phyloP scores from a whole-genome alignment of 2,329 filamentous ascomycete genomes.

The Falciphora oryzae region DNA sequence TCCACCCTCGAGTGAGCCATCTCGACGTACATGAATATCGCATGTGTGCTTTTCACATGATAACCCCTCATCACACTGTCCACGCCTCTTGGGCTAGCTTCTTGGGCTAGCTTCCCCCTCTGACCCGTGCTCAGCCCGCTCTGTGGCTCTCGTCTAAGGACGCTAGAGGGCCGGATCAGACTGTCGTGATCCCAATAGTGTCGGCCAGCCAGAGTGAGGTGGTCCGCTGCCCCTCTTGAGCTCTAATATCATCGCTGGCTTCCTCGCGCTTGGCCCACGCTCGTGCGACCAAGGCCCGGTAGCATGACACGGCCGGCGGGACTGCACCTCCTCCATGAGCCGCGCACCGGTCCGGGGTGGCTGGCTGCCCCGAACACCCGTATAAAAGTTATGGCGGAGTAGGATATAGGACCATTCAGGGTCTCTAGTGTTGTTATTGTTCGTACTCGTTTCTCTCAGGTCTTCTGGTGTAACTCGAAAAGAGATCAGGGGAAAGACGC shows the following conservation, averaged over 20 bases:
- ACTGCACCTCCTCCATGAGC: background rate
- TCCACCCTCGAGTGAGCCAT: background rate
- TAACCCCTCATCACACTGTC: background rate
- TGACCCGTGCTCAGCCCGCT: too few relatives aligned
- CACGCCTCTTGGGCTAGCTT: background rate
- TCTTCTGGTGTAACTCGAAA: background rate
- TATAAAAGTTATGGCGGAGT: too few relatives aligned
- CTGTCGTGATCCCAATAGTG: background rate
- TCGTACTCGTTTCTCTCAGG: too few relatives aligned
- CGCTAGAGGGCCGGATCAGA: background rate
- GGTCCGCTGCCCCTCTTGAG: background rate
- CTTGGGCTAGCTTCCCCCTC: background rate
- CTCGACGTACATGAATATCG: background rate
- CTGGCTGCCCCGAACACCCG: too few relatives aligned
- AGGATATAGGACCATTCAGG: too few relatives aligned
- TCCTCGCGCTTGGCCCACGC: too few relatives aligned
- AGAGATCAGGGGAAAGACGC: background rate
- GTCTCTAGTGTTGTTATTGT: too few relatives aligned
- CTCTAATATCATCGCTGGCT: background rate
- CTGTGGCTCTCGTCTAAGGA: background rate
- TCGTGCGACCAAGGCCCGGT: background rate
- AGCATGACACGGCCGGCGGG: too few relatives aligned
- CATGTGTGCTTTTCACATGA: background rate
- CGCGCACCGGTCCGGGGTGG: too few relatives aligned
- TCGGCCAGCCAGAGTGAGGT: background rate